Conservation (phyloP, 1,284 basidiomycete species). For the Leccinum fuscescens region DNA sequence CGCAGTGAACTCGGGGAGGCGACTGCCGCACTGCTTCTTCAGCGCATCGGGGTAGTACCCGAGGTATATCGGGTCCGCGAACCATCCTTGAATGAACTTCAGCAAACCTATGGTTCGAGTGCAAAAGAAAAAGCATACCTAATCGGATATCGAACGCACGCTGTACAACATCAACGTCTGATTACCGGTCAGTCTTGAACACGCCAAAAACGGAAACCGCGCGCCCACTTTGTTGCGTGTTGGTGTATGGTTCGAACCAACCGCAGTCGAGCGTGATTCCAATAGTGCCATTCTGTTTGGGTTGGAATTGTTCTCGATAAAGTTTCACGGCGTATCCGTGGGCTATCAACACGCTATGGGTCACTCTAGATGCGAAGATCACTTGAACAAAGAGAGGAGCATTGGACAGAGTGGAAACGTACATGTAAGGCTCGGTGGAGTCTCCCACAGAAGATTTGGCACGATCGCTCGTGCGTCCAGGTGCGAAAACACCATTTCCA, state of each 20-base stretch:
- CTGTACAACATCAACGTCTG: neutral
- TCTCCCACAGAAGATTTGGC: constrained; percentile 28
- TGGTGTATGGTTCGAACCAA: constrained; percentile 51
- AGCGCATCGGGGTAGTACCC: constrained; percentile 49
- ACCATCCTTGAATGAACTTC: constrained; percentile 2
- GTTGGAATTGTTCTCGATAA: constrained; percentile 39
- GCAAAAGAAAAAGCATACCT: neutral
- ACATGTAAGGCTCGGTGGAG: constrained; percentile 42
- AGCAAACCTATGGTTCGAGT: neutral
- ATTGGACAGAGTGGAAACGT: neutral
- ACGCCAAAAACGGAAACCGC: neutral
- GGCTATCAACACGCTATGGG: constrained; percentile 39
- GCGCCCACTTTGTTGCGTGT: constrained; percentile 36
- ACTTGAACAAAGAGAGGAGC: neutral
- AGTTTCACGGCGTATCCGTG: constrained; percentile 41
- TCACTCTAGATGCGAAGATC: constrained; percentile 28
- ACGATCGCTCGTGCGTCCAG: constrained; percentile 34
- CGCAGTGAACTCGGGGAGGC: constrained; percentile 48
- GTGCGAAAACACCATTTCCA: constrained; percentile 33
- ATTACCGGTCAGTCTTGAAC: neutral
- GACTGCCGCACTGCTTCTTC: constrained; percentile 43
- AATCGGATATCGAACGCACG: constrained; percentile 4
- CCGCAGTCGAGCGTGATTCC: constrained; percentile 52
- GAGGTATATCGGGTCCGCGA: constrained; percentile 22
- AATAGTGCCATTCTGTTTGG: constrained; percentile 35